Evolutionary conservation across 148 eudicot genomes (phyloP).

Genomic region (Amaranthus palmeri): DNA sequence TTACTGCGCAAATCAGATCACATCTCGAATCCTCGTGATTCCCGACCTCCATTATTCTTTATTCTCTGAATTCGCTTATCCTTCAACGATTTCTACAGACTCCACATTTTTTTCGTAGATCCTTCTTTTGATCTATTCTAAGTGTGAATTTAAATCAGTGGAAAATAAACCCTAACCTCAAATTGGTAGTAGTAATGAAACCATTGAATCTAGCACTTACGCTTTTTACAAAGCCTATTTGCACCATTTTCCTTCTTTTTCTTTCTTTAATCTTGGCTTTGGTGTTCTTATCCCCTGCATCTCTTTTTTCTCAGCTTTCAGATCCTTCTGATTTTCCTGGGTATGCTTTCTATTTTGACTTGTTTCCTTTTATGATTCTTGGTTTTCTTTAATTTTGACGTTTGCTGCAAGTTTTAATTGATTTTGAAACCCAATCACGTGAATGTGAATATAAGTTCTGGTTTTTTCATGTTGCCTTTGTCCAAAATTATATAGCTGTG

Average conservation of each 20-base stretch:
- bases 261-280: slow-evolving; percentile 42
- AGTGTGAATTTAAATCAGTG: neutral
- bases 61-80: no score
- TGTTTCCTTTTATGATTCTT: neutral
- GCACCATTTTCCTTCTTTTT: slow-evolving; percentile 32
- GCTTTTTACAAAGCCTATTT: slow-evolving; percentile 30
- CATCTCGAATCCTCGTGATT: no score
- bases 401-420: neutral
- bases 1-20: no score
- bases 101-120: neutral
- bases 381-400: neutral
- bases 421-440: neutral
- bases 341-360: slow-evolving; percentile 30
- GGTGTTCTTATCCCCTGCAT: slow-evolving; percentile 49
- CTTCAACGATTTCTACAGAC: neutral
- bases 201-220: slow-evolving; percentile 21
- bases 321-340: slow-evolving; percentile 25
- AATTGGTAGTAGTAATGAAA: slow-evolving; percentile 18
- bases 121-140: neutral
- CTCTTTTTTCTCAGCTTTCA: slow-evolving; percentile 42
- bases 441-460: neutral
- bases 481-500: neutral
- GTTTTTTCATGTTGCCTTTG: neutral
- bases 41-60: no score
- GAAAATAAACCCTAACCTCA: neutral